Evolutionary conservation across 1,284 basidiomycete genomes (phyloP).

Genomic region (Irpex lacteus): DNA sequence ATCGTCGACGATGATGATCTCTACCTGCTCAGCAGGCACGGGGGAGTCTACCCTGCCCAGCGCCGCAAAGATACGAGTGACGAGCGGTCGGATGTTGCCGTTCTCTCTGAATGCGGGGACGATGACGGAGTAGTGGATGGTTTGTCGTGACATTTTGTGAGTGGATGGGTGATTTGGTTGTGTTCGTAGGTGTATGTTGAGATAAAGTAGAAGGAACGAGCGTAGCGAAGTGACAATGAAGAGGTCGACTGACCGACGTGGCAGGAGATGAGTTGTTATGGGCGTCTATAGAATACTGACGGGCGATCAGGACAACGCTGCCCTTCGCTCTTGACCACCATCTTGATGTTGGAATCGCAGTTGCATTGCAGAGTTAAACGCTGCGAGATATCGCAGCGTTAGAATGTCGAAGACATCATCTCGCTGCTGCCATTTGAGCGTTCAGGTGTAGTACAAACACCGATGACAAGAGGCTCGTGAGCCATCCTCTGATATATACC

Average conservation of each 20-base stretch:
- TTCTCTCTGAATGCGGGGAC: constrained; percentile 48
- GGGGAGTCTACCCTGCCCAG: constrained; percentile 28
- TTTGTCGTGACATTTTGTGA: constrained; percentile 8
- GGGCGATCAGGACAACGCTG: background rate
- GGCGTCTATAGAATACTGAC: background rate
- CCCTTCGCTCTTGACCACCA: background rate
- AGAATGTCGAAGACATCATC: background rate
- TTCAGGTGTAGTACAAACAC: too few relatives aligned
- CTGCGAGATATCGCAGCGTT: too few relatives aligned
- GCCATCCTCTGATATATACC: too few relatives aligned
- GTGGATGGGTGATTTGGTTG: background rate
- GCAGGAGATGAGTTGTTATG: background rate
- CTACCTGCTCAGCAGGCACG: constrained; percentile 29
- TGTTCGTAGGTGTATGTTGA: background rate
- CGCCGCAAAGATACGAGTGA: constrained; percentile 35
- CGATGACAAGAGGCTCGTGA: too few relatives aligned
- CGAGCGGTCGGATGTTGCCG: constrained; percentile 39
- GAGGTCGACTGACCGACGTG: background rate
- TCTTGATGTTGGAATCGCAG: background rate
- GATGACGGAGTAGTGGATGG: constrained; percentile 37
- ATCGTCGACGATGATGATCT: constrained; percentile 48
- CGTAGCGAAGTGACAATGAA: background rate
- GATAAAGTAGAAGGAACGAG: background rate
- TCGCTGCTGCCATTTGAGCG: background rate
- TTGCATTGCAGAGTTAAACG: background rate